These are phyloP conservation scores for Poa pratensis DNA, from an alignment of 176 grass and related monocot species.

Conservation along the genomic window DNA sequence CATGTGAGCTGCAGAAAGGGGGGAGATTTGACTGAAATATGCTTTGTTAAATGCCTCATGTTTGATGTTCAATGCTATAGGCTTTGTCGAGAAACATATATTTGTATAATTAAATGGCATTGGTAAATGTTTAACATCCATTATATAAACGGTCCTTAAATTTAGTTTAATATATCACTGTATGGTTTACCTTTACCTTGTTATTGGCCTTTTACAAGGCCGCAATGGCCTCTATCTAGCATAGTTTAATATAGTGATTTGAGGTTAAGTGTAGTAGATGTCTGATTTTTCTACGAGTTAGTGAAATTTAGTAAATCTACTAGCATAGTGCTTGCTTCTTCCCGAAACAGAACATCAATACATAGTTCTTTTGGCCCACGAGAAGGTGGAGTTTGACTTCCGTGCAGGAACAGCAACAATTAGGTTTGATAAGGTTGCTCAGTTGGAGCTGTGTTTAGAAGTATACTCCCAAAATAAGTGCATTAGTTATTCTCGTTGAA, in stretches of 20 bases:
- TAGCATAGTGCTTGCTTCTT: constrained; percentile 25
- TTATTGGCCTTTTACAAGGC: background rate
- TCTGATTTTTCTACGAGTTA: constrained; percentile 1
- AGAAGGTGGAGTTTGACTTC: constrained; percentile 7
- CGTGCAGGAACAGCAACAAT: constrained; percentile 13
- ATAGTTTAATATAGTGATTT: background rate
- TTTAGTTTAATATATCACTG: background rate
- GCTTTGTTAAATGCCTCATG: constrained; percentile 2
- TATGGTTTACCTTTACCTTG: constrained; percentile 15
- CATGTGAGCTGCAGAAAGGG: background rate
- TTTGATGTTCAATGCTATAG: background rate
- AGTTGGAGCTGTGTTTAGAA: background rate
- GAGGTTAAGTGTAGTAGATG: constrained; percentile 16
- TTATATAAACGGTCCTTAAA: constrained; percentile 18
- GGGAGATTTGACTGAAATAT: background rate
- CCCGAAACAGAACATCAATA: background rate
- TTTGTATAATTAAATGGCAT: background rate
- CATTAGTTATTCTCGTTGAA: constrained; percentile 8
- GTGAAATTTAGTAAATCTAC: background rate
- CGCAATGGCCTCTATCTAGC: constrained; percentile 6
- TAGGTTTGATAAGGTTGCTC: constrained; percentile 7
- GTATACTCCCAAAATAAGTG: background rate
- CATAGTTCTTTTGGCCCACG: background rate
- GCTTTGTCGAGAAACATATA: background rate
- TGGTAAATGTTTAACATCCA: background rate